Conservation (phyloP, 2,329 filamentous ascomycete genomes). For the Allantophomopsis cytisporea region DNA sequence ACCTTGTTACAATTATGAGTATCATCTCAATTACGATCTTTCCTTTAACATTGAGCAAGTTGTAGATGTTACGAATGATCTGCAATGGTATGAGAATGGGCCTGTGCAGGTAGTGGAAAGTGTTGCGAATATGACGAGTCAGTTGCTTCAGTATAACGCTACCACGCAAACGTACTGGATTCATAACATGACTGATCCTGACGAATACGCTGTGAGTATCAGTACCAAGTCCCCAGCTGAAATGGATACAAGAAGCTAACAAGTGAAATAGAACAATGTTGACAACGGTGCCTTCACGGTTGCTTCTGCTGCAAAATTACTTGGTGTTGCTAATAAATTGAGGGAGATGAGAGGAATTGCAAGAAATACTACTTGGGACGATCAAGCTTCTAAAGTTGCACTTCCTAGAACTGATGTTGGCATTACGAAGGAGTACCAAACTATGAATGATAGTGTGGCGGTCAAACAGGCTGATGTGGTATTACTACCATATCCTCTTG, state of each 20-base stretch:
- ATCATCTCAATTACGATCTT: slow-evolving; percentile 60
- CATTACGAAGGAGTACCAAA: slow-evolving; percentile 49
- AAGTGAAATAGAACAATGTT: slow-evolving; percentile 11
- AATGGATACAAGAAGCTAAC: not conserved
- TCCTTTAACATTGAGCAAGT: slow-evolving; percentile 29
- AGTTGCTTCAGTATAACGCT: slow-evolving; percentile 45
- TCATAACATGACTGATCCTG: slow-evolving; percentile 59
- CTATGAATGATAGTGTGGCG: slow-evolving; percentile 50
- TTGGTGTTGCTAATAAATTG: slow-evolving; percentile 30
- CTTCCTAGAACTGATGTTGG: slow-evolving; percentile 36
- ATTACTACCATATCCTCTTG: slow-evolving; percentile 49
- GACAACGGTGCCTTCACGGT: slow-evolving; percentile 58
- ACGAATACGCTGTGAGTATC: slow-evolving; percentile 25
- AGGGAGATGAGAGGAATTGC: slow-evolving; percentile 8
- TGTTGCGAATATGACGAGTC: slow-evolving; percentile 44
- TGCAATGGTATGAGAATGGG: slow-evolving; percentile 20
- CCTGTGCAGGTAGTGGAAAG: slow-evolving; percentile 52
- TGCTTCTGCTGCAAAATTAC: slow-evolving; percentile 20
- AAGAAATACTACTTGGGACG: slow-evolving; percentile 42
- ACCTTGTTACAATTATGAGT: slow-evolving; percentile 58
- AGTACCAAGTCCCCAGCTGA: too few relatives aligned
- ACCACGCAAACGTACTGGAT: slow-evolving; percentile 31
- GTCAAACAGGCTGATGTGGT: slow-evolving; percentile 64
- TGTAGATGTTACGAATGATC: slow-evolving; percentile 18
- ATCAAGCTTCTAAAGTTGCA: slow-evolving; percentile 41